Evolutionary conservation across 345 rosid genomes (phyloP).

Genomic region (Hibiscus syriacus): DNA sequence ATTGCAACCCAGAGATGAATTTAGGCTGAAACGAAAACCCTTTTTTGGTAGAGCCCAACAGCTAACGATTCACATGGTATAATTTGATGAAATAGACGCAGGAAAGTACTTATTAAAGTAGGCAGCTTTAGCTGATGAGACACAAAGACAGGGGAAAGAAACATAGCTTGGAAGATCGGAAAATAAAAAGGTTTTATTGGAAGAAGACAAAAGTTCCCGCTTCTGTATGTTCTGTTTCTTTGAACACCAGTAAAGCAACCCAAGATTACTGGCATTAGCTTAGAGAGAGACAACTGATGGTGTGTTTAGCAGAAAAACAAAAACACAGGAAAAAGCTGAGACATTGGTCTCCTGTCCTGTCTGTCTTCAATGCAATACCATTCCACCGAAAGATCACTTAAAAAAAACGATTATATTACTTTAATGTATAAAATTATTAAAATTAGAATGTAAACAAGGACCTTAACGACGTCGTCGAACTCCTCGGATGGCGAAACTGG

Average conservation of each 20-base stretch:
- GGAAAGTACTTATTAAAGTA: not conserved
- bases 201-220: slow-evolving; percentile 24
- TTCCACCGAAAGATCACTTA: slow-evolving; percentile 6
- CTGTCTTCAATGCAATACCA: slow-evolving; percentile 11
- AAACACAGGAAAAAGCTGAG: slow-evolving; percentile 14
- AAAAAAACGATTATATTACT: not conserved
- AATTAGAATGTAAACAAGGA: slow-evolving; percentile 6
- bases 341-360: slow-evolving; percentile 10
- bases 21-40: not conserved
- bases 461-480: slow-evolving; percentile 89
- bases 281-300: slow-evolving; percentile 1
- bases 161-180: slow-evolving; percentile 14
- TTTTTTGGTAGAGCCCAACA: not conserved
- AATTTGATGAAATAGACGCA: not conserved
- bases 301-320: slow-evolving; percentile 10
- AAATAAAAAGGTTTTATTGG: slow-evolving; percentile 22
- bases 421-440: not conserved
- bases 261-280: not conserved
- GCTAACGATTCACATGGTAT: not conserved
- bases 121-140: slow-evolving; percentile 15
- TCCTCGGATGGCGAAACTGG: slow-evolving; percentile 86
- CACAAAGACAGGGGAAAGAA: not conserved
- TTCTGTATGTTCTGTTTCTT: slow-evolving; percentile 8
- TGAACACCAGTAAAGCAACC: not conserved
- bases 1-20: not conserved